Evolutionary conservation across 1,139 yeast species (phyloP).

Genomic region (Blastobotrys buckinghamii): DNA sequence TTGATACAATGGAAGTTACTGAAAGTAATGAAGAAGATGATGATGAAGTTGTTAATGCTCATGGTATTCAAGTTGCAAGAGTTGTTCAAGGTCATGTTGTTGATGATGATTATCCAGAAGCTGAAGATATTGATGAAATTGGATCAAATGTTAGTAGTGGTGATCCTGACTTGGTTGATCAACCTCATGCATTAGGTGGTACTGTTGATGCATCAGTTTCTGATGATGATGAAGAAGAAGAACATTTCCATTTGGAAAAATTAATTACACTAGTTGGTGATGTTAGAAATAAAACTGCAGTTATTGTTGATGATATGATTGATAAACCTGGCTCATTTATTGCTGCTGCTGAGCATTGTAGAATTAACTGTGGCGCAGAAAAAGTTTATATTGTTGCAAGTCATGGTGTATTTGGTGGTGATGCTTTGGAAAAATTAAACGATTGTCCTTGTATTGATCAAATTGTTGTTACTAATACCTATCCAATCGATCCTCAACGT

Average conservation of each 20-base stretch:
- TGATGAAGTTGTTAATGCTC: constrained; percentile 60
- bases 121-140: neutral
- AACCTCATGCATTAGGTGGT: constrained; percentile 62
- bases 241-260: constrained; percentile 67
- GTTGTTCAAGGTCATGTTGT: constrained; percentile 97
- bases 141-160: neutral
- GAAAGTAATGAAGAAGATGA: constrained; percentile 55
- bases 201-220: constrained; percentile 76
- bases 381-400: constrained; percentile 89
- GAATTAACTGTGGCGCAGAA: constrained; percentile 92
- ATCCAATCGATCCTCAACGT: constrained; percentile 69
- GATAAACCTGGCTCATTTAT: constrained; percentile 91
- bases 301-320: constrained; percentile 93
- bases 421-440: constrained; percentile 74
- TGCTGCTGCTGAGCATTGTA: constrained; percentile 96
- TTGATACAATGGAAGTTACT: too few species aligned
- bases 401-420: constrained; percentile 88
- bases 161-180: constrained; percentile 13
- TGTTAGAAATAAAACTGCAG: constrained; percentile 84
- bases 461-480: constrained; percentile 92
- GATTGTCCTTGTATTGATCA: constrained; percentile 77
- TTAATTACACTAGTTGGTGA: constrained; percentile 95
- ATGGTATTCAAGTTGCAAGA: constrained; percentile 92
- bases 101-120: constrained; percentile 59
- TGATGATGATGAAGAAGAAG: constrained; percentile 80